Percentiles rank a stretch among this genome's conserved stretches.
These are phyloP conservation scores for Mimosa bimucronata DNA, from an alignment of 306 rosid genomes.

Conservation along the genomic window DNA sequence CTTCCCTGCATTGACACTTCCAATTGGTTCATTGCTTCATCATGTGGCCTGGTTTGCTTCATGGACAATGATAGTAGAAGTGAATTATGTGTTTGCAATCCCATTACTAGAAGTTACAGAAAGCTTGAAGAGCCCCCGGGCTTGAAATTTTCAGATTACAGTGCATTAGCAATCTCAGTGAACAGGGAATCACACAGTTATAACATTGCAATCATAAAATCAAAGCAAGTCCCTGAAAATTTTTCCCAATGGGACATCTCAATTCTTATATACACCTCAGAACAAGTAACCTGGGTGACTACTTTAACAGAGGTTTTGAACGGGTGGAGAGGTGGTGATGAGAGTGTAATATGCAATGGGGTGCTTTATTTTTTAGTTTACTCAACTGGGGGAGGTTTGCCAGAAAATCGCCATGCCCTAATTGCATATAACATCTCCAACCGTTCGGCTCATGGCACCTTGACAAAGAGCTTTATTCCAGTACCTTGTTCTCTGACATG, in stretches of 20 bases:
- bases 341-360: slow-evolving; percentile 83
- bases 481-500: slow-evolving; percentile 87
- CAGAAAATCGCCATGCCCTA: slow-evolving; percentile 70
- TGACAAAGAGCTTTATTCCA: slow-evolving; percentile 57
- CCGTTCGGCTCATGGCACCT: slow-evolving; percentile 50
- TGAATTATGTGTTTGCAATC: slow-evolving; percentile 77
- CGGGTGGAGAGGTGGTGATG: slow-evolving; percentile 95
- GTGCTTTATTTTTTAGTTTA: slow-evolving; percentile 79
- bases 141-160: slow-evolving; percentile 68
- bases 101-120: slow-evolving; percentile 54
- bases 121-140: slow-evolving; percentile 73
- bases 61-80: slow-evolving; percentile 75
- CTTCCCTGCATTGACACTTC: slow-evolving; percentile 70
- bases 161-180: slow-evolving; percentile 76
- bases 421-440: slow-evolving; percentile 58
- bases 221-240: slow-evolving; percentile 75
- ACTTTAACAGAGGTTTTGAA: slow-evolving; percentile 62
- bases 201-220: slow-evolving; percentile 66
- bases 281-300: slow-evolving; percentile 57
- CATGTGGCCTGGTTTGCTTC: slow-evolving; percentile 81
- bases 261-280: slow-evolving; percentile 65
- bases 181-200: slow-evolving; percentile 62
- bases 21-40: slow-evolving; percentile 66
- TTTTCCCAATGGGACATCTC: slow-evolving; percentile 81
- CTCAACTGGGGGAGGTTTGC: slow-evolving; percentile 61